Evolutionary conservation across 1,284 basidiomycete genomes (phyloP).

Genomic region (Neonothopanus nambi): DNA sequence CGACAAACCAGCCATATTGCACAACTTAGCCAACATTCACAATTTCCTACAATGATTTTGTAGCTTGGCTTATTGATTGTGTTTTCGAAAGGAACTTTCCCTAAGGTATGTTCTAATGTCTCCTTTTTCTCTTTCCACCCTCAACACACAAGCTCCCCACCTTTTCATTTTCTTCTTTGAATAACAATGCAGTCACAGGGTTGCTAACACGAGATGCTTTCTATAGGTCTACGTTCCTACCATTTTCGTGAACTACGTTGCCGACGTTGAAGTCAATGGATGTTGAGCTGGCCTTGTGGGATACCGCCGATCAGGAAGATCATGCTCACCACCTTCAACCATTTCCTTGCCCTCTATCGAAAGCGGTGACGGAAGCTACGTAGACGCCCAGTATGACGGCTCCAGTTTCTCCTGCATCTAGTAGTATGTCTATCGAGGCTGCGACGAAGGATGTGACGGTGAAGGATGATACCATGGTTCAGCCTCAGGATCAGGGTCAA

Average conservation of each 20-base stretch:
- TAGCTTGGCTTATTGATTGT: constrained; percentile 84
- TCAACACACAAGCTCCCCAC: neutral
- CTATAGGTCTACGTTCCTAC: constrained; percentile 87
- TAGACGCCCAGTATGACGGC: constrained; percentile 20
- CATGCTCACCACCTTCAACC: constrained; percentile 90
- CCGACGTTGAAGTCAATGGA: constrained; percentile 87
- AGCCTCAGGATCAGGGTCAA: constrained; percentile 15
- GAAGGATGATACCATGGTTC: neutral
- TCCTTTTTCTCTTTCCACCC: constrained; percentile 11
- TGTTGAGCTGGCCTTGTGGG: constrained; percentile 92
- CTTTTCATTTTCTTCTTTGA: neutral
- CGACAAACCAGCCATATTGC: neutral
- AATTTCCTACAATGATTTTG: neutral
- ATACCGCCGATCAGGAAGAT: constrained; percentile 93
- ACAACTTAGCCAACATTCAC: no score
- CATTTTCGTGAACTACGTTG: constrained; percentile 91
- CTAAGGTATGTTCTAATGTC: constrained; percentile 60
- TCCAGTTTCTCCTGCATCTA: constrained; percentile 60
- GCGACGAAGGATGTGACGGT: neutral
- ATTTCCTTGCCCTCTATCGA: neutral
- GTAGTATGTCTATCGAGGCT: constrained; percentile 55
- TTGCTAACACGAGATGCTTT: neutral
- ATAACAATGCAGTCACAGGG: neutral
- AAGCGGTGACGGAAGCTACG: neutral
- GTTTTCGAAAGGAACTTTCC: constrained; percentile 91